phyloP scores from a whole-genome alignment of 2,329 filamentous ascomycete species.

The Beauveria australis region DNA sequence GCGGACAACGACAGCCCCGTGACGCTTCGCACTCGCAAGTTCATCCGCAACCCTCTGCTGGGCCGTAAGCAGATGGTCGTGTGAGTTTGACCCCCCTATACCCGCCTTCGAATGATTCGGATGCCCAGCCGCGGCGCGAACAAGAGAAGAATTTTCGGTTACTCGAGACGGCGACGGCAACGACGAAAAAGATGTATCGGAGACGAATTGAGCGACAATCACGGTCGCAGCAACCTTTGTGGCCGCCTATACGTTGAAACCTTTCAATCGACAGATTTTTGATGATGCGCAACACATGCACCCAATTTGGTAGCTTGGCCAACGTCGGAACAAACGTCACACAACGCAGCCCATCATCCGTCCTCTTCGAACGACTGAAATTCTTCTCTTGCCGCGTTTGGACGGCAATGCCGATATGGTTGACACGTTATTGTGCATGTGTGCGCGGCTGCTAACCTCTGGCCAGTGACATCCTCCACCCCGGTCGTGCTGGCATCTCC shows the following conservation, averaged over 20 bases:
- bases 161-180: background rate
- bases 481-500: conserved; percentile 95
- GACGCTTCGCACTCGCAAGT: conserved; percentile 97
- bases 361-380: background rate
- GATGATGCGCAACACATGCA: background rate
- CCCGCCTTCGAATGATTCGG: conserved; percentile 12
- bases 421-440: too few relatives aligned
- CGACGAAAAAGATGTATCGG: background rate
- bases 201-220: background rate
- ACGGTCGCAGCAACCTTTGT: background rate
- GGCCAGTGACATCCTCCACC: conserved; percentile 95
- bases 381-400: background rate
- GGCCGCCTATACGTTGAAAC: background rate
- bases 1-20: conserved; percentile 72
- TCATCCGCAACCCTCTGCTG: conserved; percentile 99
- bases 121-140: background rate
- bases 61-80: conserved; percentile 99
- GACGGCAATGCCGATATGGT: background rate
- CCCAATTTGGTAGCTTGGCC: background rate
- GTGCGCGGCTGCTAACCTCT: background rate
- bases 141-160: conserved; percentile 8
- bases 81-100: conserved; percentile 51
- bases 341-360: background rate
- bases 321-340: background rate
- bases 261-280: background rate